These are phyloP conservation scores for Metschnikowia proteae DNA, from an alignment of 805 yeast species.

Conservation along the genomic window DNA sequence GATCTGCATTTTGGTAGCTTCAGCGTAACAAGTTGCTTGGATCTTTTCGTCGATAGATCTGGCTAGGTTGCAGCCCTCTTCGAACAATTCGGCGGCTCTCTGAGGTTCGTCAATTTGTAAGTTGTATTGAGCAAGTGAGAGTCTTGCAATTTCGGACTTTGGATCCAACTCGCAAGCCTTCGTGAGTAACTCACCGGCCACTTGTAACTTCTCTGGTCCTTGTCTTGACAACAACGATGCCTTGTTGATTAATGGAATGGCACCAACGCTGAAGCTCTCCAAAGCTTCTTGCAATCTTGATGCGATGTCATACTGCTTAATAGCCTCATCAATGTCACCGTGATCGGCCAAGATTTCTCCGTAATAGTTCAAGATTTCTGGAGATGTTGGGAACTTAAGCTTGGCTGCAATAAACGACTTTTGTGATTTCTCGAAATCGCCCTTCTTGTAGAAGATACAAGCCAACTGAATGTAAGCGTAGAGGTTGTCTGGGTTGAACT, in stretches of 20 bases:
- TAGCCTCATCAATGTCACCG: constrained; percentile 68
- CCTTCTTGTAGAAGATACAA: constrained; percentile 82
- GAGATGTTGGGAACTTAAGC: constrained; percentile 73
- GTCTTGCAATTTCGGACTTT: constrained; percentile 80
- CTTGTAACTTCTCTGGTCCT: constrained; percentile 43
- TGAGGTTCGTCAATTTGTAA: constrained; percentile 78
- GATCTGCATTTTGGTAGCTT: constrained; percentile 87
- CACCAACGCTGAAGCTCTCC: constrained; percentile 73
- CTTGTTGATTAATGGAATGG: constrained; percentile 84
- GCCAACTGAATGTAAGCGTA: constrained; percentile 90
- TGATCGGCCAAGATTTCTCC: constrained; percentile 90
- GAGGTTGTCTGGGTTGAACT: constrained; percentile 69
- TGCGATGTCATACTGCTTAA: constrained; percentile 81
- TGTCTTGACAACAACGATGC: constrained; percentile 68
- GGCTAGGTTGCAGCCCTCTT: constrained; percentile 75
- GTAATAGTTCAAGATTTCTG: constrained; percentile 91
- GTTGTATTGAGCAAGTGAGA: constrained; percentile 87
- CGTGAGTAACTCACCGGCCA: constrained; percentile 62
- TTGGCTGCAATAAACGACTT: constrained; percentile 65
- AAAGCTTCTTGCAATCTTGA: constrained; percentile 73
- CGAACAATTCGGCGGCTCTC: constrained; percentile 78
- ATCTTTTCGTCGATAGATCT: constrained; percentile 83
- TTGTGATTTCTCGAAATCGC: constrained; percentile 56
- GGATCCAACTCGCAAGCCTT: constrained; percentile 83
- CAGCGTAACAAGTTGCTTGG: constrained; percentile 87